Evolutionary conservation across 306 rosid genomes (phyloP), one percentile per base, ranked within the genome.

Genomic region (Glycine soja): DNA sequence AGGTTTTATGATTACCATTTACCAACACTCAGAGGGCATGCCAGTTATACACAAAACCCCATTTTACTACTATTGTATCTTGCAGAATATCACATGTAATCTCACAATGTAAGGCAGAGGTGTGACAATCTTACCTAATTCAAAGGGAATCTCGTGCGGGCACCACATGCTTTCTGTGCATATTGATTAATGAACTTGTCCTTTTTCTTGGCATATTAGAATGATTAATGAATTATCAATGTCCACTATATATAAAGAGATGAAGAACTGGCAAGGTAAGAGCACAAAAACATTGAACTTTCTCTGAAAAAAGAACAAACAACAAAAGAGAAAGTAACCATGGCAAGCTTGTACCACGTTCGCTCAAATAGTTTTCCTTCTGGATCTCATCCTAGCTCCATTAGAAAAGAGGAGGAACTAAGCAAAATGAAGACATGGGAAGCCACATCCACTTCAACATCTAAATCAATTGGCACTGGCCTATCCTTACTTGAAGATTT

Each of bases 311-410:
- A 62, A 38, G 13, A 66, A 62, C 53, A 82, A 13, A 75, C 10
- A 65, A 47, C 46, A 40, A 43, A 46, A 73, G 52, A 77, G 50
- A 51, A 79, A 77, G 38, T 42, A 79, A 80, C n/a, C 15, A 90
- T 90, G 95, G 90, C 87, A 47, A 18, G 57, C 69, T 88, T 71
- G 10, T 80, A 52, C 78, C 87, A 83, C 16, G 80, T 80, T 66
- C 86, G 97, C 12, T 94, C 91, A 19, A 80, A 89, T 0, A 91
- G 98, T 85, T 75, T 91, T 7, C 97, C 98, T 76, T 71, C 89
- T 66, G 87, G 81, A 72, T 89, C 97, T 50, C 98, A 88, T 82
- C 93, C 97, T 0, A 77, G 72, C 78, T 70, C 90, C 13, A 9
- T 61, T 0, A 87, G 86, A 45, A 79, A 87, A 7, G 91, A 92